phyloP scores from a whole-genome alignment of 2,329 filamentous ascomycete genomes.

The Beauveria medogensis region DNA sequence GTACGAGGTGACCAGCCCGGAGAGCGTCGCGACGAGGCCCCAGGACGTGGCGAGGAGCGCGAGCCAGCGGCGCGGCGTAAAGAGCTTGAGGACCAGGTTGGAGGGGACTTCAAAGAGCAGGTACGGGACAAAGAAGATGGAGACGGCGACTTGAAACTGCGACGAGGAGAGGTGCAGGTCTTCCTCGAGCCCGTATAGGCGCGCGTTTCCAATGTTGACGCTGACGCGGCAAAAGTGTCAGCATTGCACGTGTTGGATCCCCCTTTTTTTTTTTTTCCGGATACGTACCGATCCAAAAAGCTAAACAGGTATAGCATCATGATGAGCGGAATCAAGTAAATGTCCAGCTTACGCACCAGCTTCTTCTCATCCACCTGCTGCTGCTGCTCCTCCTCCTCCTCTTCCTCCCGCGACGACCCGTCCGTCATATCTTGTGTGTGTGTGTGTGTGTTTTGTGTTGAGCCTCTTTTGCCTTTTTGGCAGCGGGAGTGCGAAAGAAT shows the following conservation, averaged over 20 bases:
- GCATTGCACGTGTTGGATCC: no score
- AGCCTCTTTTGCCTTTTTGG: no score
- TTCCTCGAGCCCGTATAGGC: conserved; percentile 55
- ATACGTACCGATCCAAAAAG: conserved; percentile 58
- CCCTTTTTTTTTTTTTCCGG: no score
- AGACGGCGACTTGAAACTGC: conserved; percentile 63
- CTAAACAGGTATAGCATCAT: conserved; percentile 67
- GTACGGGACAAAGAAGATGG: conserved; percentile 61
- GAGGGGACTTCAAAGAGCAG: conserved; percentile 55
- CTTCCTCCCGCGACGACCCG: neutral
- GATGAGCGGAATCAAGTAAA: conserved; percentile 55
- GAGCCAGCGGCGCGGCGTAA: conserved; percentile 55
- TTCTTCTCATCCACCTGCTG: conserved; percentile 36
- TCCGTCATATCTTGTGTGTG: neutral
- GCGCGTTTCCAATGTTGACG: conserved; percentile 68
- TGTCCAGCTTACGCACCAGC: conserved; percentile 57
- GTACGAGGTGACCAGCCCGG: conserved; percentile 59
- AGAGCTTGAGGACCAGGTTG: conserved; percentile 55
- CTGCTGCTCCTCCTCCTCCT: neutral
- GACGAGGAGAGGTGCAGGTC: conserved; percentile 51
- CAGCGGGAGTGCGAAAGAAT: no score
- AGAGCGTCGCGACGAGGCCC: conserved; percentile 62
- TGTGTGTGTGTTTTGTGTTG: no score
- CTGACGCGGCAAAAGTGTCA: conserved; percentile 19
- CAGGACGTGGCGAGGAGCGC: conserved; percentile 56